Conservation (phyloP, 2,329 filamentous ascomycete species). For the Talaromyces pinophilus region DNA sequence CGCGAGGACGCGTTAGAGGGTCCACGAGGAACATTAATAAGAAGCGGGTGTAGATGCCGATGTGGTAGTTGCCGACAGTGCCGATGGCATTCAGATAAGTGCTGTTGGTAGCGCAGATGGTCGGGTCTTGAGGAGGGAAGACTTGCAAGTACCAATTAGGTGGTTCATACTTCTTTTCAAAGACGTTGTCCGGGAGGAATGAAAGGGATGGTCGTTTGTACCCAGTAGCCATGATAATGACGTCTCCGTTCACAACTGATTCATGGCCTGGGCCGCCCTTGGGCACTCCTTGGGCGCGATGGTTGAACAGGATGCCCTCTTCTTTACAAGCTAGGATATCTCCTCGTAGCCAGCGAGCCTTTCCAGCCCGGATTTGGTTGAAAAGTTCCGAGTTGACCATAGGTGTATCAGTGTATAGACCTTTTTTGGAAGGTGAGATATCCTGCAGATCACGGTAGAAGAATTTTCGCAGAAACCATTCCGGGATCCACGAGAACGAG, state of each 20-base stretch:
- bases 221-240: constrained; percentile 81
- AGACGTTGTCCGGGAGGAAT: constrained; percentile 74
- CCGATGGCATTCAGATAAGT: constrained; percentile 81
- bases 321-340: constrained; percentile 70
- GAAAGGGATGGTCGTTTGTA: constrained; percentile 71
- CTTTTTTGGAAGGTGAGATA: constrained; percentile 68
- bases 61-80: constrained; percentile 83
- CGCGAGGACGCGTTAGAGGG: constrained; percentile 69
- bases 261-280: constrained; percentile 72
- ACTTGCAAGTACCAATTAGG: constrained; percentile 89
- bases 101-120: constrained; percentile 78
- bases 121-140: constrained; percentile 73
- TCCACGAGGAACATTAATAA: constrained; percentile 84
- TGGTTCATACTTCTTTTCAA: constrained; percentile 70
- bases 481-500: constrained; percentile 73
- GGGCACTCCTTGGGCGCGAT: constrained; percentile 69
- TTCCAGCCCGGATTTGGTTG: constrained; percentile 68
- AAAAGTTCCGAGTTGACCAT: constrained; percentile 87
- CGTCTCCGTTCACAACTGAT: constrained; percentile 68
- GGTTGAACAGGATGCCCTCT: constrained; percentile 69
- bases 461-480: constrained; percentile 70
- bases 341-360: constrained; percentile 76
- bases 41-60: constrained; percentile 84
- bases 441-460: constrained; percentile 82
- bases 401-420: constrained; percentile 79